Conservation (phyloP, 1,284 basidiomycete species). For the Heliocybe sulcata region DNA sequence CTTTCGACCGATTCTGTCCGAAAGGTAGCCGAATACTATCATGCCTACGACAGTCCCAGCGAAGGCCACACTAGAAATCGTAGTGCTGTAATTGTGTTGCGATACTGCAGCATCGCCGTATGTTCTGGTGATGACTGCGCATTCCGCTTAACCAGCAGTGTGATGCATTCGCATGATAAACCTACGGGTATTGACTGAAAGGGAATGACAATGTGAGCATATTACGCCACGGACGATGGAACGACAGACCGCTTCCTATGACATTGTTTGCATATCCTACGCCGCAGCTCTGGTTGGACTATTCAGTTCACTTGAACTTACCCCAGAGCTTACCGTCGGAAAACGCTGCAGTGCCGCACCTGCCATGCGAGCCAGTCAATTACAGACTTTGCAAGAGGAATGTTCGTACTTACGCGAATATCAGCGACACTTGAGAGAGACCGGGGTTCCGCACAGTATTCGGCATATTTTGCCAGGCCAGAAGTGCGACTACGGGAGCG, state of each 20-base stretch:
- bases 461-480: not conserved
- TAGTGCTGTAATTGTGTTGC: slow-evolving; percentile 51
- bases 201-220: too few species aligned
- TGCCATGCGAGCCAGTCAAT: slow-evolving; percentile 16
- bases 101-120: slow-evolving; percentile 49
- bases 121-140: slow-evolving; percentile 53
- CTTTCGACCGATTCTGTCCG: slow-evolving; percentile 85
- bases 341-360: slow-evolving; percentile 81
- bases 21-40: slow-evolving; percentile 70
- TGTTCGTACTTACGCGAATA: slow-evolving; percentile 60
- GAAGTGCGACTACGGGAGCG: too few species aligned
- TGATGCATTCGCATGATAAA: slow-evolving; percentile 23
- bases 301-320: not conserved
- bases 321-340: slow-evolving; percentile 62
- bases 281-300: not conserved
- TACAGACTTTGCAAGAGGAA: not conserved
- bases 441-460: slow-evolving; percentile 12
- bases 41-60: slow-evolving; percentile 82
- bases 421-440: slow-evolving; percentile 57
- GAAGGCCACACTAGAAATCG: slow-evolving; percentile 64
- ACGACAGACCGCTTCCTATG: slow-evolving; percentile 61
- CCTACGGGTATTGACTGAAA: slow-evolving; percentile 52
- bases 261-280: slow-evolving; percentile 78
- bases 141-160: too few species aligned
- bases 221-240: too few species aligned